These are phyloP conservation scores for Dipodascopsis uninucleata DNA, from an alignment of 805 yeast species.

Conservation along the genomic window DNA sequence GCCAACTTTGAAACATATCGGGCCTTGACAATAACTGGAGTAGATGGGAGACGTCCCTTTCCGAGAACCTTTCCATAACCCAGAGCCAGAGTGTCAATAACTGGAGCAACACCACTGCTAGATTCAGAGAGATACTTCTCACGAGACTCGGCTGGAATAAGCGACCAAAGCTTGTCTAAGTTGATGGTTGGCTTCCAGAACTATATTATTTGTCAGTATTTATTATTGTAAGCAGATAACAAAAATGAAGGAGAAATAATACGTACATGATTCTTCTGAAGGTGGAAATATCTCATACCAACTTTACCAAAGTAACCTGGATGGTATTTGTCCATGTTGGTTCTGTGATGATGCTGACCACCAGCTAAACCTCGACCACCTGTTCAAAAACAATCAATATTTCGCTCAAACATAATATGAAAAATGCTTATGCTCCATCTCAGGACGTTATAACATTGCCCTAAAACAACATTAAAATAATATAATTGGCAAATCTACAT, in stretches of 20 bases:
- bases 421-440: no score
- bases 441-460: background rate
- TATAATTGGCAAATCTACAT: background rate
- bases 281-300: conserved; percentile 80
- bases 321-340: conserved; percentile 99
- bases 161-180: conserved; percentile 98
- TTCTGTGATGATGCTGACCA: conserved; percentile 99
- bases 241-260: background rate
- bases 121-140: conserved; percentile 86
- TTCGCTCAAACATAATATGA: no score
- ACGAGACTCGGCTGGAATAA: conserved; percentile 89
- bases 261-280: conserved; percentile 31
- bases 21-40: conserved; percentile 98
- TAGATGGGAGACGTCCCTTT: conserved; percentile 97
- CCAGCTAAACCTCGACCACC: conserved; percentile 99
- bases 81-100: conserved; percentile 97
- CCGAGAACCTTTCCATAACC: conserved; percentile 99
- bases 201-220: conserved; percentile 2
- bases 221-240: background rate
- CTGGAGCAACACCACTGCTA: conserved; percentile 90
- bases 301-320: conserved; percentile 99
- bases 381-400: no score
- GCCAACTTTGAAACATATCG: conserved; percentile 99
- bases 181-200: conserved; percentile 93
- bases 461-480: background rate